Percentiles rank a stretch among this genome's conserved stretches.
Evolutionary conservation across 1,284 basidiomycete species (phyloP).

Genomic region (Sphaerobolus stellatus): DNA sequence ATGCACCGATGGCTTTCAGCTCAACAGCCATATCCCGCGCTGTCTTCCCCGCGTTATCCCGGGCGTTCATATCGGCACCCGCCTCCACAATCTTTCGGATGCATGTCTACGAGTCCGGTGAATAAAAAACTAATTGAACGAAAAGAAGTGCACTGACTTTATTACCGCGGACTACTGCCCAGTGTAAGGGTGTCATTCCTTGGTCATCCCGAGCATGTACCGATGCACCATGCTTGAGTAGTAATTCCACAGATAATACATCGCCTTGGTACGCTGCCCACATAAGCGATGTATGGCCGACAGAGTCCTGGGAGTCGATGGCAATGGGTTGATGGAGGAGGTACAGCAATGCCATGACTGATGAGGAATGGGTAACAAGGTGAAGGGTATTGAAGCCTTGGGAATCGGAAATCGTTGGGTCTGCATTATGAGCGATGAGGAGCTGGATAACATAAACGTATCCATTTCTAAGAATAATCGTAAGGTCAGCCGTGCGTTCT

Average conservation of each 20-base stretch:
- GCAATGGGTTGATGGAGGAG: slow-evolving; percentile 89
- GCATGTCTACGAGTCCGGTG: slow-evolving; percentile 38
- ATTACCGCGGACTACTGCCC: slow-evolving; percentile 98
- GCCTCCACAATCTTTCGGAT: slow-evolving; percentile 84
- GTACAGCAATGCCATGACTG: slow-evolving; percentile 92
- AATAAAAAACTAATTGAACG: slow-evolving; percentile 16
- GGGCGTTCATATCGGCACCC: slow-evolving; percentile 79
- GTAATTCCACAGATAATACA: slow-evolving; percentile 88
- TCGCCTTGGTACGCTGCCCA: slow-evolving; percentile 99
- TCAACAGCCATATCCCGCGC: slow-evolving; percentile 94
- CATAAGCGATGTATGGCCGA: slow-evolving; percentile 93
- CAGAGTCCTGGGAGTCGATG: slow-evolving; percentile 81
- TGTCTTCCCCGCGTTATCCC: slow-evolving; percentile 85
- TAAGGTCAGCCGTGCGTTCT: background rate
- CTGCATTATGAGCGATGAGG: slow-evolving; percentile 84
- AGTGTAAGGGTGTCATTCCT: slow-evolving; percentile 91
- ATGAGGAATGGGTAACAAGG: slow-evolving; percentile 90
- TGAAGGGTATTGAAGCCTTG: slow-evolving; percentile 98
- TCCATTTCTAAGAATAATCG: slow-evolving; percentile 60
- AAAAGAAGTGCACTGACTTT: slow-evolving; percentile 36
- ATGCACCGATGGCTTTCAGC: slow-evolving; percentile 86
- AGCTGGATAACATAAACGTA: slow-evolving; percentile 94
- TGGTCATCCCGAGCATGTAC: slow-evolving; percentile 74
- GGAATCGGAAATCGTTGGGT: slow-evolving; percentile 87
- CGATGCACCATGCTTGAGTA: slow-evolving; percentile 87